Evolutionary conservation across 208 protist genomes (phyloP), one percentile per base, ranked within the genome.

Genomic region (Plasmodiophora brassicae): DNA sequence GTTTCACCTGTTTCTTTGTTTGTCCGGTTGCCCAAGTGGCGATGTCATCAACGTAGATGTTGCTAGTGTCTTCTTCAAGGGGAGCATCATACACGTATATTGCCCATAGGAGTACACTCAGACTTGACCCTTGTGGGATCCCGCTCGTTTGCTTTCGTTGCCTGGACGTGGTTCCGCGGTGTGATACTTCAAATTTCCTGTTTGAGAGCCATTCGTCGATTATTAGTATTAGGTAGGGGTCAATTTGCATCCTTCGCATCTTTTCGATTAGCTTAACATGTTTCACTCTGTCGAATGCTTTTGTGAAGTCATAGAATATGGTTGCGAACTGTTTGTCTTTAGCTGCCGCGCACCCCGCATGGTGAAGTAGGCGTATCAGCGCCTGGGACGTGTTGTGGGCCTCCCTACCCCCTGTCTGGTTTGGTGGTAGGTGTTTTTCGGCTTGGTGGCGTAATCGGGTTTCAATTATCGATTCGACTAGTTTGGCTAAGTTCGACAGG

Each of bases 41-140:
- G 20, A 38, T 78, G n/a, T 78, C 65, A 32, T 78, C 65, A 5
- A 78, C 65, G 41, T n/a, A n/a, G n/a, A n/a, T n/a, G n/a, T n/a
- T n/a, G n/a, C n/a, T n/a, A n/a, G n/a, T n/a, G n/a, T n/a, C n/a
- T n/a, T n/a, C n/a, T n/a, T n/a, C n/a, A n/a, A n/a, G n/a, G n/a
- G n/a, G n/a, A n/a, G n/a, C n/a, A n/a, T n/a, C n/a, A n/a, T n/a
- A n/a, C n/a, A n/a, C n/a, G n/a, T n/a, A n/a, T n/a, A n/a, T n/a
- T n/a, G n/a, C n/a, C n/a, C n/a, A 78, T 32, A 78, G n/a, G 20
- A 78, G n/a, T 38, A 78, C 65, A 32, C 65, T 78, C 41, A 78
- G 20, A 32, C 65, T 78, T n/a, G 65, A 78, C 41, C 65, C 65
- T 32, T 78, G 65, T 36, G 65, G 65, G n/a, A 78, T 78, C 20